phyloP scores from a whole-genome alignment of 2,329 filamentous ascomycete species.

The Dryadomyces quercivorus region DNA sequence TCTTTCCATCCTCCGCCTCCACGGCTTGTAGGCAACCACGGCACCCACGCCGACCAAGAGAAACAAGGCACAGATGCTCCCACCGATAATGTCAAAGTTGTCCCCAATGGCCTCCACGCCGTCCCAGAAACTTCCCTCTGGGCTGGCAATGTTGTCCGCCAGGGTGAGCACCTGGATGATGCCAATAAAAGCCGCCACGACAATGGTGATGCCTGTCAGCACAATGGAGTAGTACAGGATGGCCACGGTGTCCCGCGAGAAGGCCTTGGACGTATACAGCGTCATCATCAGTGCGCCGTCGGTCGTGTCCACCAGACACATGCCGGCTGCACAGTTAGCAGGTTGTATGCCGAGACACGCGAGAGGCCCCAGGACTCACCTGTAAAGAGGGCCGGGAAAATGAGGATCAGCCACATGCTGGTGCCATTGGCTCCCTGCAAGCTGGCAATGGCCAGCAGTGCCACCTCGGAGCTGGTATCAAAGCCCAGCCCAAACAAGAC shows the following conservation, averaged over 20 bases:
- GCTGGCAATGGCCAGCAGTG: slow-evolving; percentile 78
- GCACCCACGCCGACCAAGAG: slow-evolving; percentile 64
- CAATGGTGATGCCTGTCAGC: slow-evolving; percentile 69
- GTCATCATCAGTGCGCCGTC: slow-evolving; percentile 95
- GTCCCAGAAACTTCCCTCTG: slow-evolving; percentile 76
- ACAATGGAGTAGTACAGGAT: slow-evolving; percentile 91
- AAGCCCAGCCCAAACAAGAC: slow-evolving; percentile 87
- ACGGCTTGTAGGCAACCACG: slow-evolving; percentile 65
- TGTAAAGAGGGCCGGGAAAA: slow-evolving; percentile 85
- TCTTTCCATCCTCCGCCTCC: slow-evolving; percentile 44
- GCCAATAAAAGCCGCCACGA: slow-evolving; percentile 77
- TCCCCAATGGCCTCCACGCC: slow-evolving; percentile 67
- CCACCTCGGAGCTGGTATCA: slow-evolving; percentile 90
- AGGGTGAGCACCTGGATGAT: slow-evolving; percentile 73
- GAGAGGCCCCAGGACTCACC: slow-evolving; percentile 37
- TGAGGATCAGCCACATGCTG: slow-evolving; percentile 83
- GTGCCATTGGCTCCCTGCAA: slow-evolving; percentile 79
- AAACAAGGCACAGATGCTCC: slow-evolving; percentile 75
- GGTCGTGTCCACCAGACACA: slow-evolving; percentile 88
- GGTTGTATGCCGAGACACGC: background rate
- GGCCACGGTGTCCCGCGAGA: slow-evolving; percentile 72
- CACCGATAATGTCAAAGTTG: slow-evolving; percentile 77
- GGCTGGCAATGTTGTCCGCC: slow-evolving; percentile 61
- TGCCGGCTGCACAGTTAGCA: slow-evolving; percentile 49
- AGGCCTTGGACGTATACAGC: slow-evolving; percentile 70